Evolutionary conservation across 2,329 filamentous ascomycete species (phyloP).

Genomic region (Alternaria triticina): DNA sequence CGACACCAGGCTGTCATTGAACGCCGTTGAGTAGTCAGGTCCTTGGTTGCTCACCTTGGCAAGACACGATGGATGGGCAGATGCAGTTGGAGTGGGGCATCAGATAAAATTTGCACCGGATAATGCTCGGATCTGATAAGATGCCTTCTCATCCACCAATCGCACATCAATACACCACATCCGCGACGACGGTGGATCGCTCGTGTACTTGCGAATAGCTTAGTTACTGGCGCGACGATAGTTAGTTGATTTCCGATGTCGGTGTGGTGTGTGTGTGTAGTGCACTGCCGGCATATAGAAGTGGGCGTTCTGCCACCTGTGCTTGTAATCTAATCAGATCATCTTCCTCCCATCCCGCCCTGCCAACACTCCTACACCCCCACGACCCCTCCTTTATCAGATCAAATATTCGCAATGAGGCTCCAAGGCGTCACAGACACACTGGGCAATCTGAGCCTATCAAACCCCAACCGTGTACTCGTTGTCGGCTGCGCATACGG

Average conservation of each 20-base stretch:
- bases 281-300: slow-evolving; percentile 12
- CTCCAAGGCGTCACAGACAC: slow-evolving; percentile 33
- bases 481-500: slow-evolving; percentile 75
- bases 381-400: slow-evolving; percentile 14
- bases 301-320: background rate
- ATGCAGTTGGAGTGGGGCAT: slow-evolving; percentile 6
- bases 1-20: background rate
- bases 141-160: background rate
- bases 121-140: slow-evolving; percentile 14
- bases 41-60: background rate
- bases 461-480: slow-evolving; percentile 56
- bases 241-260: slow-evolving; percentile 22
- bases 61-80: background rate
- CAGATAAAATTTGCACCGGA: slow-evolving; percentile 18
- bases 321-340: slow-evolving; percentile 46
- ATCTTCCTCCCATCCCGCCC: slow-evolving; percentile 20
- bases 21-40: background rate
- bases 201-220: background rate
- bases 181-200: slow-evolving; percentile 7
- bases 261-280: slow-evolving; percentile 4
- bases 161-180: background rate
- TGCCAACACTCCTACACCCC: slow-evolving; percentile 3
- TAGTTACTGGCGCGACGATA: background rate
- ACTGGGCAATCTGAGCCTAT: slow-evolving; percentile 35
- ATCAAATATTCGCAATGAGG: slow-evolving; percentile 36